Evolutionary conservation across 495 filamentous ascomycete genomes (phyloP).

Genomic region (Penicillium odoratum): DNA sequence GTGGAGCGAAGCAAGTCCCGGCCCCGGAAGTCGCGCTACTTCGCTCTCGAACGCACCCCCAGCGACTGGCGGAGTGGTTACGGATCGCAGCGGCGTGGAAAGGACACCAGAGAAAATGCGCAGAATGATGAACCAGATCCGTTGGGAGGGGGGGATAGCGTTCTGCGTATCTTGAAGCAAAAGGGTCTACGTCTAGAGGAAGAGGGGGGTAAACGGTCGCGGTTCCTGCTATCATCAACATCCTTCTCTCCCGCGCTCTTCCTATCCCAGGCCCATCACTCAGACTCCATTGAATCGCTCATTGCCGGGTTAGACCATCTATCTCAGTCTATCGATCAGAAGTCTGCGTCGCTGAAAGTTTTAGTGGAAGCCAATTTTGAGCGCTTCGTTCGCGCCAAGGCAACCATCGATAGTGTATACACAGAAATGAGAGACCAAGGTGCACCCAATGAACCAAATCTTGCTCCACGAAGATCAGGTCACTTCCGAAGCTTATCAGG

Average conservation of each 20-base stretch:
- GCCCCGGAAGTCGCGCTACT: slow-evolving; percentile 75
- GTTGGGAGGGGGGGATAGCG: slow-evolving; percentile 75
- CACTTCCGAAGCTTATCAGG: slow-evolving; percentile 55
- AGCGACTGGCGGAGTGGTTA: slow-evolving; percentile 67
- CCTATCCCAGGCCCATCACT: slow-evolving; percentile 84
- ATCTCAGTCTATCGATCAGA: slow-evolving; percentile 90
- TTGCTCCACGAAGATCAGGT: slow-evolving; percentile 62
- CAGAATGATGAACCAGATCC: slow-evolving; percentile 92
- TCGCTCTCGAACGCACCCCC: slow-evolving; percentile 73
- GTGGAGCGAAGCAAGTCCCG: slow-evolving; percentile 50
- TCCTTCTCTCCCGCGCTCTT: slow-evolving; percentile 92
- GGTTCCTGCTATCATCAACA: slow-evolving; percentile 91
- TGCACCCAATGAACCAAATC: slow-evolving; percentile 54
- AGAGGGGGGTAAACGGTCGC: slow-evolving; percentile 76
- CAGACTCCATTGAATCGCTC: slow-evolving; percentile 75
- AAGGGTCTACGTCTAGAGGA: slow-evolving; percentile 82
- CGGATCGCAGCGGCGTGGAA: slow-evolving; percentile 63
- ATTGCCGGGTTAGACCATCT: slow-evolving; percentile 78
- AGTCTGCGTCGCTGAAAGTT: slow-evolving; percentile 91
- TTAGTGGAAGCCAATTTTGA: slow-evolving; percentile 98
- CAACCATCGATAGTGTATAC: slow-evolving; percentile 97
- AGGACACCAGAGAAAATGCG: slow-evolving; percentile 69
- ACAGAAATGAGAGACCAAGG: slow-evolving; percentile 94
- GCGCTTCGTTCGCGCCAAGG: slow-evolving; percentile 92
- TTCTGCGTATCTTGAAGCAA: slow-evolving; percentile 75